Conservation (phyloP, 1,284 basidiomycete genomes). For the Microbotryum violaceum region DNA sequence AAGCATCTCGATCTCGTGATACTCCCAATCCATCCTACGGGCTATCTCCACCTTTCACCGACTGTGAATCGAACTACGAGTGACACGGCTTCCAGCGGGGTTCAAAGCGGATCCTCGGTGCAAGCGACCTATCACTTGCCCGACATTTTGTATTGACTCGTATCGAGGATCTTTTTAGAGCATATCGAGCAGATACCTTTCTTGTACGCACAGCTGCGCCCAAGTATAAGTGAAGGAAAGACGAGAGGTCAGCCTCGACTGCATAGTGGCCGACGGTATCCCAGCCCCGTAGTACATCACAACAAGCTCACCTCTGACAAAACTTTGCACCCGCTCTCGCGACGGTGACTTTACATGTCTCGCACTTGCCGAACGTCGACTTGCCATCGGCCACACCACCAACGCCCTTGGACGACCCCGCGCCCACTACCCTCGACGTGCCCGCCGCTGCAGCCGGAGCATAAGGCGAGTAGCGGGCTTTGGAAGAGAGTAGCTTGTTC, state of each 20-base stretch:
- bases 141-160: slow-evolving; percentile 69
- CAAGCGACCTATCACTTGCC: slow-evolving; percentile 50
- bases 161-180: slow-evolving; percentile 71
- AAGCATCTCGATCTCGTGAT: too few species aligned
- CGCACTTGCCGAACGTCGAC: slow-evolving; percentile 73
- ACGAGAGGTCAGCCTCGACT: not conserved
- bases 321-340: slow-evolving; percentile 77
- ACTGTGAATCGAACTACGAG: too few species aligned
- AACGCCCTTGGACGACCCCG: not conserved
- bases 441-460: slow-evolving; percentile 10
- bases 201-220: slow-evolving; percentile 69
- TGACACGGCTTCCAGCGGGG: too few species aligned
- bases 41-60: too few species aligned
- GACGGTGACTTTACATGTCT: slow-evolving; percentile 67
- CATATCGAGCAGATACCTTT: slow-evolving; percentile 69
- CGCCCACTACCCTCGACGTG: slow-evolving; percentile 3
- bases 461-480: slow-evolving; percentile 53
- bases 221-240: not conserved
- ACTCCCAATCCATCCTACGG: too few species aligned
- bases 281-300: not conserved
- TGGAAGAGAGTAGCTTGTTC: slow-evolving; percentile 58
- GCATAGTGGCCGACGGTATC: too few species aligned
- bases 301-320: slow-evolving; percentile 57
- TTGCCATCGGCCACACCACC: slow-evolving; percentile 40
- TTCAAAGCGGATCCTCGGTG: too few species aligned